Conservation (phyloP, 2,329 filamentous ascomycete species). For the Lachnellula cervina region DNA sequence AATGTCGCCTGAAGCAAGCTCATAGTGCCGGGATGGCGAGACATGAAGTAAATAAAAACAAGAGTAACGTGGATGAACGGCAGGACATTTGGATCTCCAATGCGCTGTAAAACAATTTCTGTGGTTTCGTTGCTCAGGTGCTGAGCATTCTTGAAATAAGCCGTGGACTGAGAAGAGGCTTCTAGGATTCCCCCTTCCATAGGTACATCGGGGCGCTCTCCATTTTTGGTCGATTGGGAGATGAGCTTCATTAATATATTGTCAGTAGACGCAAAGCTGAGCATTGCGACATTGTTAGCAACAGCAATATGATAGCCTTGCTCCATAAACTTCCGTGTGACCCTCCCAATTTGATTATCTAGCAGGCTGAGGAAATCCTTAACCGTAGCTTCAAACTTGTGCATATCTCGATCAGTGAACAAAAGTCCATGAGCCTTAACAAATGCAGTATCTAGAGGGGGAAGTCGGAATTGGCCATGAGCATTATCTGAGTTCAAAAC, state of each 20-base stretch:
- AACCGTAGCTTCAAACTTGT: conserved; percentile 42
- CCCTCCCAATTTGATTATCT: conserved; percentile 52
- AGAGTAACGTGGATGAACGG: conserved; percentile 28
- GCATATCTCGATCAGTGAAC: conserved; percentile 48
- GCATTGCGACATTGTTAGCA: conserved; percentile 33
- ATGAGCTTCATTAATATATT: conserved; percentile 26
- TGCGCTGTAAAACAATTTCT: conserved; percentile 20
- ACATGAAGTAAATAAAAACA: conserved; percentile 24
- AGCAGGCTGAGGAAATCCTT: conserved; percentile 49
- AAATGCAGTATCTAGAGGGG: conserved; percentile 52
- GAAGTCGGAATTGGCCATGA: conserved; percentile 35
- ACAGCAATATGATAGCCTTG: conserved; percentile 54
- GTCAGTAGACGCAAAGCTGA: conserved; percentile 27
- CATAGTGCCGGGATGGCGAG: conserved; percentile 18
- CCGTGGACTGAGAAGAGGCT: background rate
- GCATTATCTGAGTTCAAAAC: conserved; percentile 39
- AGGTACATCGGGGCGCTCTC: conserved; percentile 5
- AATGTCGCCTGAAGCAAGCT: conserved; percentile 17
- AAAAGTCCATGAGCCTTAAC: conserved; percentile 61
- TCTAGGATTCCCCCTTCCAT: conserved; percentile 6
- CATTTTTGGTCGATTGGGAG: background rate
- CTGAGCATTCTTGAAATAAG: conserved; percentile 20
- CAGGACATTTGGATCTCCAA: conserved; percentile 27
- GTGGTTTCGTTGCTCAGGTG: conserved; percentile 19
- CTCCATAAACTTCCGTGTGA: conserved; percentile 40